These are phyloP conservation scores for Teunomyces cretensis DNA, from an alignment of 805 yeast genomes.

Conservation along the genomic window DNA sequence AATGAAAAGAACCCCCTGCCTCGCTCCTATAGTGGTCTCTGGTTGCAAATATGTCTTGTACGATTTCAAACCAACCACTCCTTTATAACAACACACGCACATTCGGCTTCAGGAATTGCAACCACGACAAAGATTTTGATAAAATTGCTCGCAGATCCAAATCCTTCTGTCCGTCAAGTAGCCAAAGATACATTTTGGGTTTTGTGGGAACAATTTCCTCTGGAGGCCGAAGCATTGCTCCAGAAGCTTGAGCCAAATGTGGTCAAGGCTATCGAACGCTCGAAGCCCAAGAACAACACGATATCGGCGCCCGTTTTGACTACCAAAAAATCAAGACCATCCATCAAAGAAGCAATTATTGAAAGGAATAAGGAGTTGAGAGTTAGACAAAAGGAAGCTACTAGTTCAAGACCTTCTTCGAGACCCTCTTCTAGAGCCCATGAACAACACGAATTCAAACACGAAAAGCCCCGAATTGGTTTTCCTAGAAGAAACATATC, in stretches of 20 bases:
- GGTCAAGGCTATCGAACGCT: slow-evolving; percentile 12
- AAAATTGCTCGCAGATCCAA: slow-evolving; percentile 74
- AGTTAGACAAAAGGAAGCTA: slow-evolving; percentile 17
- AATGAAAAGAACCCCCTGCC: slow-evolving; percentile 73
- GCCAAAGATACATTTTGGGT: slow-evolving; percentile 78
- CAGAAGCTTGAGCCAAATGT: slow-evolving; percentile 13
- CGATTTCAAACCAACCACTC: slow-evolving; percentile 42
- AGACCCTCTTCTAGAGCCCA: slow-evolving; percentile 21
- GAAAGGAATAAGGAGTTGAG: slow-evolving; percentile 43
- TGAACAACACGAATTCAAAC: background rate
- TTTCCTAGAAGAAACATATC: slow-evolving; percentile 4
- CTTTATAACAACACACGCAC: slow-evolving; percentile 25
- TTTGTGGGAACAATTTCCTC: slow-evolving; percentile 53
- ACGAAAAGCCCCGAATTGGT: slow-evolving; percentile 4
- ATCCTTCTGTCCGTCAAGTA: slow-evolving; percentile 73
- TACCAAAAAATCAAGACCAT: slow-evolving; percentile 35
- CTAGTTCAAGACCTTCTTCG: slow-evolving; percentile 22
- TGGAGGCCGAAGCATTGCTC: slow-evolving; percentile 44
- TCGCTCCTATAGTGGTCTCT: slow-evolving; percentile 63
- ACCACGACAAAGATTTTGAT: slow-evolving; percentile 49
- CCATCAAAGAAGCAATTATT: slow-evolving; percentile 48
- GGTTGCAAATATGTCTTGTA: slow-evolving; percentile 64
- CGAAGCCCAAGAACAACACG: slow-evolving; percentile 8
- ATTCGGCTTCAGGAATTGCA: slow-evolving; percentile 29
- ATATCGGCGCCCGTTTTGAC: slow-evolving; percentile 5